These are phyloP conservation scores for Ceratocystiopsis sp. DNA, from an alignment of 2,329 filamentous ascomycete species.

Conservation along the genomic window DNA sequence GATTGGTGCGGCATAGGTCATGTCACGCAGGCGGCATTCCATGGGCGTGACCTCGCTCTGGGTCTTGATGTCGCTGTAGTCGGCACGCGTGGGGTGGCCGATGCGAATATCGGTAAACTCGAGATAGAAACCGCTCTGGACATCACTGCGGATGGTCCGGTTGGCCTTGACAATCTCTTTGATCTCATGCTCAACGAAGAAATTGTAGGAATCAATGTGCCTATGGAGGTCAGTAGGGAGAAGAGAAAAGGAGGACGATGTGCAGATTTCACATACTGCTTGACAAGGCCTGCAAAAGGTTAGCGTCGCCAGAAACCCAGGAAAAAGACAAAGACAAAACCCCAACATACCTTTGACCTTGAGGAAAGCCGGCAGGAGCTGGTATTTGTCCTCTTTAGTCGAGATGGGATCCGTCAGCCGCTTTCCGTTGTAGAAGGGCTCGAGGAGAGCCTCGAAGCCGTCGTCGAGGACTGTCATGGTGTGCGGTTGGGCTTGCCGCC, in stretches of 20 bases:
- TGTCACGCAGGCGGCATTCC: conserved; percentile 88
- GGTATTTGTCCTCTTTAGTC: conserved; percentile 77
- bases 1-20: conserved; percentile 95
- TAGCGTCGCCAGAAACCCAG: neutral
- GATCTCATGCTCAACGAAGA: conserved; percentile 90
- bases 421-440: conserved; percentile 53
- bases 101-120: conserved; percentile 88
- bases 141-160: conserved; percentile 74
- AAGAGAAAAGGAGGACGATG: neutral
- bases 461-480: conserved; percentile 39
- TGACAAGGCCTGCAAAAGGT: conserved; percentile 47
- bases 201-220: conserved; percentile 97
- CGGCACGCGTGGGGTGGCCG: conserved; percentile 60
- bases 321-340: conserved; percentile 8
- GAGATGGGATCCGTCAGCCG: conserved; percentile 48
- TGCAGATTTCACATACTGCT: conserved; percentile 41
- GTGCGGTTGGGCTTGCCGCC: neutral
- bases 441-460: conserved; percentile 47
- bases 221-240: conserved; percentile 14
- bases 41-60: conserved; percentile 74
- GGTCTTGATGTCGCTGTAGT: conserved; percentile 54
- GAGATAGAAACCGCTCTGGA: conserved; percentile 82
- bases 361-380: conserved; percentile 87
- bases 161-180: conserved; percentile 95
- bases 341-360: conserved; percentile 63